Evolutionary conservation across 371 early-diverging fungal genomes (phyloP).

Genomic region (Rhizopus stolonifer): DNA sequence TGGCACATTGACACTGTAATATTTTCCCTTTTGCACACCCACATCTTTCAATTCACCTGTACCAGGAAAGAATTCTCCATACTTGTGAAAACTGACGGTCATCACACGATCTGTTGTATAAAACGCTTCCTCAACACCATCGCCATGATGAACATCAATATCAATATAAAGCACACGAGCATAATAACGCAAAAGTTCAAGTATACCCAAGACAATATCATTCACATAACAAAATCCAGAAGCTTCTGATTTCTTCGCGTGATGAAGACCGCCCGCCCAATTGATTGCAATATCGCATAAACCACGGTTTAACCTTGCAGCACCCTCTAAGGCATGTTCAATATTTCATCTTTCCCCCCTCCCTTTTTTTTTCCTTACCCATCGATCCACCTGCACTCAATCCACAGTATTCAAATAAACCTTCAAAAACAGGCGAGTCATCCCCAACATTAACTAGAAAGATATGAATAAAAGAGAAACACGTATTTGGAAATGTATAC

Average conservation of each 20-base stretch:
- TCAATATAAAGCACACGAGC: constrained; percentile 95
- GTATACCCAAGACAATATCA: constrained; percentile 93
- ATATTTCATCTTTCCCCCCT: background rate
- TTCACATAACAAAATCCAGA: constrained; percentile 98
- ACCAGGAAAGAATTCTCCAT: constrained; percentile 97
- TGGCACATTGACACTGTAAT: constrained; percentile 83
- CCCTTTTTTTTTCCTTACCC: constrained; percentile 34
- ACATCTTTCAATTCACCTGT: constrained; percentile 90
- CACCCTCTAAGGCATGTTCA: constrained; percentile 72
- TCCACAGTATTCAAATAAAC: constrained; percentile 88
- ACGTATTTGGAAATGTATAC: constrained; percentile 34
- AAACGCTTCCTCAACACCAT: constrained; percentile 98
- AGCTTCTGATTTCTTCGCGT: constrained; percentile 92
- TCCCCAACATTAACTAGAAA: constrained; percentile 50
- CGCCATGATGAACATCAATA: constrained; percentile 98
- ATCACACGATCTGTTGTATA: constrained; percentile 96
- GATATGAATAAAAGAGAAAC: background rate
- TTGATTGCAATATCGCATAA: constrained; percentile 92
- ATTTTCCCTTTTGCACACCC: constrained; percentile 65
- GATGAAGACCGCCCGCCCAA: constrained; percentile 98
- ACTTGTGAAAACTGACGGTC: constrained; percentile 97
- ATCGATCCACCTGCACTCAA: constrained; percentile 92
- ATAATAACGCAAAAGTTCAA: constrained; percentile 75
- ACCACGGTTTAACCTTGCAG: constrained; percentile 81
- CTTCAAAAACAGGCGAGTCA: constrained; percentile 95